These are phyloP conservation scores for Fusarium drepaniforme DNA, from an alignment of 2,329 filamentous ascomycete species.

Conservation along the genomic window DNA sequence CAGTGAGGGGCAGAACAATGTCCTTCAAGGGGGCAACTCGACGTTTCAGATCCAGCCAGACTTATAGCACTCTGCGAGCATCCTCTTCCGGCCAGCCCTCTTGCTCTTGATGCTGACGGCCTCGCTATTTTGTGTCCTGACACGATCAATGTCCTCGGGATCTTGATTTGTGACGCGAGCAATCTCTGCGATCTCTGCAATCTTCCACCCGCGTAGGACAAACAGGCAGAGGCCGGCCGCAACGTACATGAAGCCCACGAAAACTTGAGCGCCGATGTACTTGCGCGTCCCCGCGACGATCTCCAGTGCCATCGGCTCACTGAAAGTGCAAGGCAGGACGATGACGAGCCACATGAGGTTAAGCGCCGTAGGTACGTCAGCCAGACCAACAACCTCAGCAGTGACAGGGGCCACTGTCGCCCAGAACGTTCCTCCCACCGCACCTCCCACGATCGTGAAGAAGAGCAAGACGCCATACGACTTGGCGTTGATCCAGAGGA, in stretches of 20 bases:
- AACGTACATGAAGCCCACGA: conserved; percentile 72
- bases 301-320: conserved; percentile 72
- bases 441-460: conserved; percentile 78
- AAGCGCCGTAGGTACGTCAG: conserved; percentile 74
- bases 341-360: conserved; percentile 80
- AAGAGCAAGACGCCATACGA: conserved; percentile 76
- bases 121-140: conserved; percentile 48
- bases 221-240: conserved; percentile 54
- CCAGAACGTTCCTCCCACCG: conserved; percentile 79
- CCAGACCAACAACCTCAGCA: conserved; percentile 80
- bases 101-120: conserved; percentile 46
- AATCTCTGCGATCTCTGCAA: conserved; percentile 50
- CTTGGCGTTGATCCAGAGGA: conserved; percentile 79
- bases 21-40: background rate
- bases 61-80: conserved; percentile 49
- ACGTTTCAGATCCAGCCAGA: conserved; percentile 41
- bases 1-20: background rate
- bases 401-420: conserved; percentile 76
- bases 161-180: conserved; percentile 47
- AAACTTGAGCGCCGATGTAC: conserved; percentile 68
- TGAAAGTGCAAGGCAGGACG: conserved; percentile 77
- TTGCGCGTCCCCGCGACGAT: conserved; percentile 59
- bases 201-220: conserved; percentile 54
- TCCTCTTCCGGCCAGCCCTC: conserved; percentile 47
- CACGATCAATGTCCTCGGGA: conserved; percentile 45